A percentile compares a stretch with the other conserved stretches of the same genome.
Conservation (phyloP, 148 eudicot genomes). For the Spergularia bocconei region DNA sequence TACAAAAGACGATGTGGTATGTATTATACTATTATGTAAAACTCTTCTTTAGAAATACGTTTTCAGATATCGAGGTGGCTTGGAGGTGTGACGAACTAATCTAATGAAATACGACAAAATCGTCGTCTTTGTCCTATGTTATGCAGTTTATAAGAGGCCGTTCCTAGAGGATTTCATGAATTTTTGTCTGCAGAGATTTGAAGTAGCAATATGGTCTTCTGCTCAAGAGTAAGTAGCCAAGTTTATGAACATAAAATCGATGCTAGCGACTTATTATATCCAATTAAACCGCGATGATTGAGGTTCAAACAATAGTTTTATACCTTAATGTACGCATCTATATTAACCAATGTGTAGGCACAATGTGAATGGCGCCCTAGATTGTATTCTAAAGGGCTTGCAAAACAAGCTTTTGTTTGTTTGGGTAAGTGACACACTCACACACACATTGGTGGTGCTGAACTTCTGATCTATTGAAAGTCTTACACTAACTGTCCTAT, state of each 20-base stretch:
- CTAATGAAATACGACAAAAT: too few species aligned
- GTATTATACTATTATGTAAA: background rate
- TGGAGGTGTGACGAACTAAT: too few species aligned
- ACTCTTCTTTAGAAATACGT: background rate
- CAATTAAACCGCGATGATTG: too few species aligned
- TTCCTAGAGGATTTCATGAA: slow-evolving; percentile 39
- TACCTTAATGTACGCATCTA: too few species aligned
- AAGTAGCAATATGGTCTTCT: slow-evolving; percentile 55
- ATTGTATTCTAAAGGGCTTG: slow-evolving; percentile 24
- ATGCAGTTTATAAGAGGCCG: slow-evolving; percentile 47
- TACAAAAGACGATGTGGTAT: background rate
- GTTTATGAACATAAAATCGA: background rate
- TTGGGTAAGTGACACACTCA: slow-evolving; percentile 10
- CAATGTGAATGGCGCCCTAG: slow-evolving; percentile 3
- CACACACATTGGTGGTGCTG: too few species aligned
- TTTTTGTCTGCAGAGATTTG: slow-evolving; percentile 49
- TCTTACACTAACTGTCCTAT: too few species aligned
- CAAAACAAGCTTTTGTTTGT: slow-evolving; percentile 17
- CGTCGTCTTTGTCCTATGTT: background rate
- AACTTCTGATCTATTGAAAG: too few species aligned
- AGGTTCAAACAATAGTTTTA: too few species aligned
- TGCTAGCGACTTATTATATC: too few species aligned
- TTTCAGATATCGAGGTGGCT: too few species aligned
- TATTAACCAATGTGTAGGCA: background rate
- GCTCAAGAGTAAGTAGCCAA: slow-evolving; percentile 35